Evolutionary conservation across 306 rosid genomes (phyloP), one percentile per base, ranked within the genome.

Genomic region (Prunus padus): DNA sequence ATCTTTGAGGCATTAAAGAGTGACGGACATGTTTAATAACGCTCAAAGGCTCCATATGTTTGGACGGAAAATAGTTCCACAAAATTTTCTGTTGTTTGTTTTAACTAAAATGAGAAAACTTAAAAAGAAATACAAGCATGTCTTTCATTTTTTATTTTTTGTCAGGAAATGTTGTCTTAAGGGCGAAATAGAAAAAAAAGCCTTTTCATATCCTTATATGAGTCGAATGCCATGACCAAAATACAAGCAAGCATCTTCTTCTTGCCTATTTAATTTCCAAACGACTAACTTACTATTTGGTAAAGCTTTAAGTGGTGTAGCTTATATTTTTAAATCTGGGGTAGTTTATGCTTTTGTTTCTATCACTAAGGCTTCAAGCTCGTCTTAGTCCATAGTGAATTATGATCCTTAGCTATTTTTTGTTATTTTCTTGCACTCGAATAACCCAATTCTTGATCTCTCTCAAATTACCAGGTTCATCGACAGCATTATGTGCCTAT

Each of bases 401-500:
- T 55, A n/a, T 55, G 61, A 42, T 10, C 40, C 19, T 31, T 26
- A 23, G 22, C 50, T 20, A 67, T 45, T 11, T 47, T 62, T 19
- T 71, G 10, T 23, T 49, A 49, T 50, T 28, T 69, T 11, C 76
- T 30, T 59, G 71, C 42, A 14, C 47, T 31, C 37, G 56, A 55
- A 68, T 62, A 62, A 47, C 30, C 50, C 46, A 3, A 3, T 26
- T 22, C 73, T 49, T 19, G 64, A 77, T 77, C 77, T 64, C 68
- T 78, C 60, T 81, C 59, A 63, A 86, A 83, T 77, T 69, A 18
- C 45, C 89, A 95, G 99, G 93, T 83, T 78, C 90, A 31, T 77
- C 85, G 37, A 86, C 93, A 47, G 75, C 97, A 57, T 65, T 83
- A 50, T 92, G 97, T 80, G 78, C 99, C 70, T 87, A 90, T 45